Evolutionary conservation across 2,329 filamentous ascomycete species (phyloP).

Genomic region (Hypoxylon sp.): DNA sequence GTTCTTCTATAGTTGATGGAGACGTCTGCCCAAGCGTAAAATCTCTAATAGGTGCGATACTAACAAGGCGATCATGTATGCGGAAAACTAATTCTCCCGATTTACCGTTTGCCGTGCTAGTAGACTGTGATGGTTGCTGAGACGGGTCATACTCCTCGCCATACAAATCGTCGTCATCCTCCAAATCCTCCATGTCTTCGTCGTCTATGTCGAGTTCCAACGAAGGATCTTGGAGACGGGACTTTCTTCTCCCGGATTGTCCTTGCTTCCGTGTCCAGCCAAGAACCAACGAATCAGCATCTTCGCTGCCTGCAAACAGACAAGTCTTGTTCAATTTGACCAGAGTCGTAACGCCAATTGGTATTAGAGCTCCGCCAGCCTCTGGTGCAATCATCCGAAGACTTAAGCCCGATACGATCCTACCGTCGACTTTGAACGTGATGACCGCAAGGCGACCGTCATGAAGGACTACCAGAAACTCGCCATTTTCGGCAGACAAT

Average conservation of each 20-base stretch:
- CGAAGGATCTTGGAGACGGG: constrained; percentile 70
- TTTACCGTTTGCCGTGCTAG: constrained; percentile 62
- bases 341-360: constrained; percentile 76
- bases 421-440: constrained; percentile 88
- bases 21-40: constrained; percentile 76
- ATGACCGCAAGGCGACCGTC: constrained; percentile 82
- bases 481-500: constrained; percentile 81
- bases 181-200: constrained; percentile 69
- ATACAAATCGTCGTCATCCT: constrained; percentile 76
- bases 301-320: constrained; percentile 89
- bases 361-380: constrained; percentile 74
- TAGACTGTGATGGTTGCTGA: constrained; percentile 55
- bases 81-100: constrained; percentile 79
- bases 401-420: constrained; percentile 89
- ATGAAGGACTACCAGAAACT: constrained; percentile 85
- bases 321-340: constrained; percentile 76
- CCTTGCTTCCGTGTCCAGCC: constrained; percentile 81
- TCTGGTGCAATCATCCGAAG: constrained; percentile 76
- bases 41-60: constrained; percentile 84
- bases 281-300: constrained; percentile 83
- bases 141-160: constrained; percentile 66
- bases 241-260: constrained; percentile 74
- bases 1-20: constrained; percentile 62
- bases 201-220: constrained; percentile 67
- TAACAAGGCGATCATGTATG: constrained; percentile 82